These are phyloP conservation scores for Cryptococcus maquisensis DNA, from an alignment of 1,284 basidiomycete species.

Conservation along the genomic window DNA sequence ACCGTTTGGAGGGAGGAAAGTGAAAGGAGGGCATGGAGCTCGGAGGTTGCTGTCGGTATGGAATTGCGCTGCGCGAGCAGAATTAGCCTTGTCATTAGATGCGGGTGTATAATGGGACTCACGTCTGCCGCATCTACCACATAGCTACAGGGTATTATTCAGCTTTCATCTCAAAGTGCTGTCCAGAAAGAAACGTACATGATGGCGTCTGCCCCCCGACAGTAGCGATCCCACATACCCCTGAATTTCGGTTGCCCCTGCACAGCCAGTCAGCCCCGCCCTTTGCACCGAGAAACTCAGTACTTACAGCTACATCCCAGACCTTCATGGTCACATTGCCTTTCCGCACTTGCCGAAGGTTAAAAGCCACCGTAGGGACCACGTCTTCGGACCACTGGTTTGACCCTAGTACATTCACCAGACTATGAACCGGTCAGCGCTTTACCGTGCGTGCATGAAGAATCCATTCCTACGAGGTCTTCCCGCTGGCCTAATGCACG, in stretches of 20 bases:
- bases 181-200: conserved; percentile 60
- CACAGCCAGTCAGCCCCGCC: background rate
- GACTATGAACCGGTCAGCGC: conserved; percentile 15
- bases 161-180: background rate
- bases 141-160: conserved; percentile 57
- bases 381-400: conserved; percentile 94
- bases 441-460: background rate
- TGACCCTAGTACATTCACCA: conserved; percentile 82
- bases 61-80: conserved; percentile 45
- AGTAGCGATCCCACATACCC: conserved; percentile 80
- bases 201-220: conserved; percentile 88
- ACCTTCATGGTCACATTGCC: conserved; percentile 89
- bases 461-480: conserved; percentile 68
- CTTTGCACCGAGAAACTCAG: background rate
- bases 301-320: conserved; percentile 77
- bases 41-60: conserved; percentile 80
- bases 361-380: conserved; percentile 90
- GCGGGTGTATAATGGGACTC: conserved; percentile 34
- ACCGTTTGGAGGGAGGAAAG: conserved; percentile 71
- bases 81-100: background rate
- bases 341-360: conserved; percentile 63
- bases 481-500: conserved; percentile 70
- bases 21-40: conserved; percentile 78
- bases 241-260: conserved; percentile 88
- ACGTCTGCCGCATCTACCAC: conserved; percentile 86